Conservation (phyloP, 2,329 filamentous ascomycete genomes). For the Tolypocladium amazonense region DNA sequence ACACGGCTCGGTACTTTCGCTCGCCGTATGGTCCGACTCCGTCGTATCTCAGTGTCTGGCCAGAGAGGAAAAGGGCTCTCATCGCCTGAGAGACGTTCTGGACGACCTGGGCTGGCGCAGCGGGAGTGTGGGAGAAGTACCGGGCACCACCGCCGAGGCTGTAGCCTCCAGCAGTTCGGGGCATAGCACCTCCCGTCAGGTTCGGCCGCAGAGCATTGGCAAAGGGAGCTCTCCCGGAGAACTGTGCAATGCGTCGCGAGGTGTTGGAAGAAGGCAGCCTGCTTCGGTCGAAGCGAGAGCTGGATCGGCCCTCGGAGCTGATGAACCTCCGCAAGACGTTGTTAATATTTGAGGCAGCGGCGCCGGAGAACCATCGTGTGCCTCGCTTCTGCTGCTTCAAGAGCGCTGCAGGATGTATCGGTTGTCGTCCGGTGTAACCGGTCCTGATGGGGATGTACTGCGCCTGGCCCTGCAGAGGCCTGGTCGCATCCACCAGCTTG, state of each 20-base stretch:
- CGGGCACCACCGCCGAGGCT: conserved; percentile 61
- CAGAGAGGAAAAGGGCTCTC: conserved; percentile 84
- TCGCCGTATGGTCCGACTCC: conserved; percentile 64
- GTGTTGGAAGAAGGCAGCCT: conserved; percentile 38
- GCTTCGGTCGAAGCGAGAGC: conserved; percentile 32
- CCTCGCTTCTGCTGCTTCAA: conserved; percentile 36
- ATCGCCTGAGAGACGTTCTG: conserved; percentile 93
- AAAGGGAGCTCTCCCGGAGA: conserved; percentile 73
- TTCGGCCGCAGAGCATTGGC: conserved; percentile 84
- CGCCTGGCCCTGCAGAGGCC: conserved; percentile 33
- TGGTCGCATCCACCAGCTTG: conserved; percentile 34
- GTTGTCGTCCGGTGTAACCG: conserved; percentile 31
- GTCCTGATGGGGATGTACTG: conserved; percentile 34
- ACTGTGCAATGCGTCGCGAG: conserved; percentile 42
- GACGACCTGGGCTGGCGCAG: conserved; percentile 78
- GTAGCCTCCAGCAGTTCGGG: conserved; percentile 86
- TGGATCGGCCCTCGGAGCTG: conserved; percentile 24
- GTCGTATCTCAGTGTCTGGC: conserved; percentile 80
- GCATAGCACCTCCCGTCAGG: conserved; percentile 75
- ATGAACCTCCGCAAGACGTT: conserved; percentile 40
- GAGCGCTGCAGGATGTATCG: conserved; percentile 42
- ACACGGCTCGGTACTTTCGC: conserved; percentile 71
- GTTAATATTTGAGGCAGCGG: conserved; percentile 30
- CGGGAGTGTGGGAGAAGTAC: conserved; percentile 84
- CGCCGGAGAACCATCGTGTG: conserved; percentile 37